Evolutionary conservation across 352 stramenopile species (phyloP).

Genomic region (Phytophthora pseudosyringae): DNA sequence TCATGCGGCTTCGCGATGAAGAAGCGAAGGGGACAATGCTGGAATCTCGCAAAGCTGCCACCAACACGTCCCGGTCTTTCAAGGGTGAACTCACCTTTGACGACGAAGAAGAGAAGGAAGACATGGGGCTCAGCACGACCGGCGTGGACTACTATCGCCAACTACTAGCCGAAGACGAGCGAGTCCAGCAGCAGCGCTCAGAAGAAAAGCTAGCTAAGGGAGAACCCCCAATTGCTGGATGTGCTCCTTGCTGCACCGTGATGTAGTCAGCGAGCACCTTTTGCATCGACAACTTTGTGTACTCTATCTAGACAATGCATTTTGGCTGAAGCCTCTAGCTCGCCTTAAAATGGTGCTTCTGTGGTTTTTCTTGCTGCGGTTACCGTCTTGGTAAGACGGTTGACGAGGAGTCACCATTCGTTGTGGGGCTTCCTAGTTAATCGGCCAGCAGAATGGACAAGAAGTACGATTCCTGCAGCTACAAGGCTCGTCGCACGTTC

Average conservation of each 20-base stretch:
- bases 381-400: slow-evolving; percentile 14
- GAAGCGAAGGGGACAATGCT: slow-evolving; percentile 41
- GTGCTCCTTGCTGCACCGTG: slow-evolving; percentile 64
- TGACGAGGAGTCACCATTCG: slow-evolving; percentile 20
- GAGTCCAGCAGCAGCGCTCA: slow-evolving; percentile 34
- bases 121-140: slow-evolving; percentile 32
- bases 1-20: slow-evolving; percentile 56
- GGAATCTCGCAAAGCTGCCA: slow-evolving; percentile 19
- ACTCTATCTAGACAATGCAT: slow-evolving; percentile 20
- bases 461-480: slow-evolving; percentile 63
- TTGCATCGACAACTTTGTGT: slow-evolving; percentile 7
- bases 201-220: slow-evolving; percentile 34
- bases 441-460: slow-evolving; percentile 38
- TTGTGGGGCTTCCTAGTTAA: not conserved
- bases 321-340: not conserved
- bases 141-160: slow-evolving; percentile 60
- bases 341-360: not conserved
- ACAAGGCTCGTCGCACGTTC: slow-evolving; percentile 67
- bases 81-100: slow-evolving; percentile 68
- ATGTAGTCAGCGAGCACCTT: slow-evolving; percentile 31
- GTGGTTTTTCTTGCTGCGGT: not conserved
- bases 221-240: slow-evolving; percentile 45
- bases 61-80: slow-evolving; percentile 42
- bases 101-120: slow-evolving; percentile 45
- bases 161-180: slow-evolving; percentile 51